These are phyloP conservation scores for Arthrocladium fulminans DNA, from an alignment of 2,329 filamentous ascomycete genomes.

Conservation along the genomic window DNA sequence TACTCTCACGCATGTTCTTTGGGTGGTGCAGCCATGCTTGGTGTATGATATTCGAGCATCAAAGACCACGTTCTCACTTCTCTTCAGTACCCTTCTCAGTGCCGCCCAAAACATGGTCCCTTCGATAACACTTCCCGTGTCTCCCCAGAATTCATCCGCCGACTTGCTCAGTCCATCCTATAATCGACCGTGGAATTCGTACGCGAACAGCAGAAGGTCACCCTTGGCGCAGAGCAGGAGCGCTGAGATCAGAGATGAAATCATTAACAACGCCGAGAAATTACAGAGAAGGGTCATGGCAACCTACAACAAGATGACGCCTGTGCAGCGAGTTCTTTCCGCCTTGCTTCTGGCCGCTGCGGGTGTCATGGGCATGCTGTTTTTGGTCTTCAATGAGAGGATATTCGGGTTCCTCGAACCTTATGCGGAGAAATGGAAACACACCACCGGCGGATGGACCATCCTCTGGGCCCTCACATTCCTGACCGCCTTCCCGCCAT, in stretches of 20 bases:
- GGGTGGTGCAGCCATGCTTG: not conserved
- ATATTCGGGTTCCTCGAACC: conserved; percentile 71
- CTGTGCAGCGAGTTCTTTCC: conserved; percentile 54
- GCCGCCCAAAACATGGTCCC: conserved; percentile 2
- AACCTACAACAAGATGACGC: conserved; percentile 33
- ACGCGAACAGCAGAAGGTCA: not conserved
- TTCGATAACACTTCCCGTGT: conserved; percentile 6
- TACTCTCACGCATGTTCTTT: not conserved
- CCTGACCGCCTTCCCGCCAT: conserved; percentile 70
- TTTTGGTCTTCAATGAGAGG: conserved; percentile 67
- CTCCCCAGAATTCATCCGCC: conserved; percentile 31
- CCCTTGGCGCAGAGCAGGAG: not conserved
- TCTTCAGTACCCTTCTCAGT: not conserved
- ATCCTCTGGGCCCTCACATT: conserved; percentile 71
- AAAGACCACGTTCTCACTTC: not conserved
- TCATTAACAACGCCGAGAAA: conserved; percentile 31
- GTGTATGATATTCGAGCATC: not conserved
- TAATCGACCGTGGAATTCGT: conserved; percentile 3
- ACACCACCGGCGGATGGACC: conserved; percentile 59
- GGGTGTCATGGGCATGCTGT: conserved; percentile 54
- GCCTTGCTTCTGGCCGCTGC: conserved; percentile 42
- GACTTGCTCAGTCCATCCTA: conserved; percentile 27
- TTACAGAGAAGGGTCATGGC: conserved; percentile 27
- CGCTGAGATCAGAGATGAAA: conserved; percentile 26
- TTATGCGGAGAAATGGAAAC: conserved; percentile 66